These are phyloP conservation scores for Thozetella sp. DNA, from an alignment of 495 filamentous ascomycete genomes.

Conservation along the genomic window DNA sequence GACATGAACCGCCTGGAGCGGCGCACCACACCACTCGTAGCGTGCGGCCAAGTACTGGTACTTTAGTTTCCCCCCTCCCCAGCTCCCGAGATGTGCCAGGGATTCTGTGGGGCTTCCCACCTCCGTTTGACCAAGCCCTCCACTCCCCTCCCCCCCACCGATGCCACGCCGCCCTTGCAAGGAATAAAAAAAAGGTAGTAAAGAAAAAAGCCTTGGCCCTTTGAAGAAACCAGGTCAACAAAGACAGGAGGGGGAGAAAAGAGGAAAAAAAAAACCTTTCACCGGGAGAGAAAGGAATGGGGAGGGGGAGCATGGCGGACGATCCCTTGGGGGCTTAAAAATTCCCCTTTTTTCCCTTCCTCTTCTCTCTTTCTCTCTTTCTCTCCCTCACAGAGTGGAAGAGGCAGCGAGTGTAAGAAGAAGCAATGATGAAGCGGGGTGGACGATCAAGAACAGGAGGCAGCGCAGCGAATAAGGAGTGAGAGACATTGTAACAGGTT, in stretches of 20 bases:
- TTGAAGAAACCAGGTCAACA: background rate
- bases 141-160: too few species aligned
- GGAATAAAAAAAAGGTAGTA: background rate
- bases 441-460: too few species aligned
- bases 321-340: too few species aligned
- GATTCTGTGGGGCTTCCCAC: background rate
- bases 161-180: background rate
- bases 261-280: background rate
- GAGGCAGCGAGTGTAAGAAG: too few species aligned
- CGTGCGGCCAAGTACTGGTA: background rate
- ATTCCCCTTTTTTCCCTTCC: too few species aligned
- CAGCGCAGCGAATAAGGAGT: too few species aligned
- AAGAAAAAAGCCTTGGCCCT: background rate
- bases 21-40: constrained; percentile 1
- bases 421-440: too few species aligned
- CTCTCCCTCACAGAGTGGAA: too few species aligned
- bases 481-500: too few species aligned
- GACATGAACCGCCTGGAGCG: background rate
- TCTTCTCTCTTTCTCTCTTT: too few species aligned
- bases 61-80: background rate
- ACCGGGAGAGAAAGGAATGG: too few species aligned
- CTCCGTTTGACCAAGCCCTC: background rate
- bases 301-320: too few species aligned
- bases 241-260: background rate
- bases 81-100: background rate